phyloP scores from a whole-genome alignment of 208 protist genomes.

The Trypanosoma brucei region DNA sequence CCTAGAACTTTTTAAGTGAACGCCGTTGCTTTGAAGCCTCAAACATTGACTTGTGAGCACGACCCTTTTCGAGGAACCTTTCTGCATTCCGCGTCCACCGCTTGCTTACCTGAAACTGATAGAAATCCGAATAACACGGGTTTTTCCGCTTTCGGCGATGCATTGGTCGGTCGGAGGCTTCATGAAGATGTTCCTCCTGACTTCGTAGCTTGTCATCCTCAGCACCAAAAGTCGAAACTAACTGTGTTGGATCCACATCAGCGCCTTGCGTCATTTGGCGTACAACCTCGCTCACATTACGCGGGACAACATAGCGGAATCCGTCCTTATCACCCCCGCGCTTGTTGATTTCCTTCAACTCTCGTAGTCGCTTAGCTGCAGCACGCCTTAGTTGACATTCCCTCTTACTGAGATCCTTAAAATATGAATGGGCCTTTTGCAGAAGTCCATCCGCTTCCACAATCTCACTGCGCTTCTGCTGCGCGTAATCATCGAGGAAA shows the following conservation, averaged over 20 bases:
- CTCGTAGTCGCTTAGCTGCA: slow-evolving; percentile 49
- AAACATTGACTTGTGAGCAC: slow-evolving; percentile 74
- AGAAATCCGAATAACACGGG: slow-evolving; percentile 74
- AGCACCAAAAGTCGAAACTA: slow-evolving; percentile 70
- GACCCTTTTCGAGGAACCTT: slow-evolving; percentile 74
- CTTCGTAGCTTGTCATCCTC: slow-evolving; percentile 1
- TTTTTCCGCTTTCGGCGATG: slow-evolving; percentile 37
- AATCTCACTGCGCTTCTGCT: slow-evolving; percentile 53
- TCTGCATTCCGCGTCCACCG: slow-evolving; percentile 85
- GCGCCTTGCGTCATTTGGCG: slow-evolving; percentile 46
- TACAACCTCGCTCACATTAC: slow-evolving; percentile 67
- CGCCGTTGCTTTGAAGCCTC: slow-evolving; percentile 81
- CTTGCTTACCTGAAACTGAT: slow-evolving; percentile 87
- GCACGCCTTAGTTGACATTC: slow-evolving; percentile 53
- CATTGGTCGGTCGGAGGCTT: slow-evolving; percentile 54
- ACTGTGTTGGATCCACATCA: slow-evolving; percentile 34
- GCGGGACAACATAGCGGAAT: slow-evolving; percentile 82
- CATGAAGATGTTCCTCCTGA: slow-evolving; percentile 35
- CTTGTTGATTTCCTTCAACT: slow-evolving; percentile 74
- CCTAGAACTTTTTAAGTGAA: slow-evolving; percentile 75
- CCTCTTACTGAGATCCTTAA: slow-evolving; percentile 53
- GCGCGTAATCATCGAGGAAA: slow-evolving; percentile 69
- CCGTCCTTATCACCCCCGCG: slow-evolving; percentile 85
- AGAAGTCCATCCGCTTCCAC: slow-evolving; percentile 63
- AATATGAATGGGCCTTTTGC: slow-evolving; percentile 67